Conservation (phyloP, 805 yeast species). For the Candida nanaspora region DNA sequence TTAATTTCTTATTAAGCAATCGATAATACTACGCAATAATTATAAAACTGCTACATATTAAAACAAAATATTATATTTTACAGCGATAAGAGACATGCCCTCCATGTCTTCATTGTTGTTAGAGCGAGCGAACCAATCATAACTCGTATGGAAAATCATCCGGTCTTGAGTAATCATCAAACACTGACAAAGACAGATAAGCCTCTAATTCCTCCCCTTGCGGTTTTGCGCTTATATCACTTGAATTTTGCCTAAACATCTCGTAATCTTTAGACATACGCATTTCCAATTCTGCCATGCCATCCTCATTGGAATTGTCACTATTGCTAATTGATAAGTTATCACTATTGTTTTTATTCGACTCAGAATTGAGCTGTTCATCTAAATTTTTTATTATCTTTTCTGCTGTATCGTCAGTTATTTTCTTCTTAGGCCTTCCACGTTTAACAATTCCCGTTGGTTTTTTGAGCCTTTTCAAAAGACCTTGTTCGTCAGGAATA, state of each 20-base stretch:
- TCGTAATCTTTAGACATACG: neutral
- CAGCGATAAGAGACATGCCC: too few relatives aligned
- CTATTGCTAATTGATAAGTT: too few relatives aligned
- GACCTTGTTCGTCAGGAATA: constrained; percentile 28
- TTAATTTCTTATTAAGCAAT: too few relatives aligned
- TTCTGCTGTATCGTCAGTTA: neutral
- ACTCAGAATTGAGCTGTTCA: neutral
- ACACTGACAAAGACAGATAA: constrained; percentile 1
- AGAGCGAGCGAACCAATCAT: neutral
- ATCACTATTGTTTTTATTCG: too few relatives aligned
- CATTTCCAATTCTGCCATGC: neutral
- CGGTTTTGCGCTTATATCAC: neutral
- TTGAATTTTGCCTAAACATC: neutral
- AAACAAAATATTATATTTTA: too few relatives aligned
- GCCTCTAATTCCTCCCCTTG: neutral
- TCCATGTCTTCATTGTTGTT: too few relatives aligned
- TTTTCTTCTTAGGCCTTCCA: constrained; percentile 27
- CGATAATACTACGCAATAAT: neutral
- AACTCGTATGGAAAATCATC: neutral
- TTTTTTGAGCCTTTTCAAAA: constrained; percentile 10
- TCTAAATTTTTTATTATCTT: constrained; percentile 1
- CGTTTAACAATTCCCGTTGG: constrained; percentile 16
- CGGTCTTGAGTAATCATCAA: constrained; percentile 1
- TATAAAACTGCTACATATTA: neutral
- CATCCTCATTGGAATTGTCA: neutral